Conservation (phyloP, 331 rosid genomes). For the Pyrus hybrid region DNA sequence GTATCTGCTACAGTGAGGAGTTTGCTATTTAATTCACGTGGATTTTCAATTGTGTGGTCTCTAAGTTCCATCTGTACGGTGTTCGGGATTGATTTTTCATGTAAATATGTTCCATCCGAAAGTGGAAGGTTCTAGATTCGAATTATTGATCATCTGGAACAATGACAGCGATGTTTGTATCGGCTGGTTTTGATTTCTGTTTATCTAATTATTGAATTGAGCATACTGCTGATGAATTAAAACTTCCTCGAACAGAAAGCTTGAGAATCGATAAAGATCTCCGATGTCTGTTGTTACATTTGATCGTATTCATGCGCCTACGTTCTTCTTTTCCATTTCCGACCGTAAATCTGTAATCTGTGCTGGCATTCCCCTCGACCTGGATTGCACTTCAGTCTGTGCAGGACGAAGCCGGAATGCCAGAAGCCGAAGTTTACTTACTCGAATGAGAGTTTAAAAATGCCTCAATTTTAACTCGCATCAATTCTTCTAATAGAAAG, state of each 20-base stretch:
- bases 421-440: too few relatives aligned
- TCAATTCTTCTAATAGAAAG: background rate
- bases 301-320: background rate
- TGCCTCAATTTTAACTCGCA: too few relatives aligned
- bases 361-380: background rate
- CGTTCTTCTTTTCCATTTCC: background rate
- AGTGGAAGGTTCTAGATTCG: conserved; percentile 39
- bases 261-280: background rate
- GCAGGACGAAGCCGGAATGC: background rate
- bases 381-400: background rate
- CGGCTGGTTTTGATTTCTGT: conserved; percentile 32
- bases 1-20: conserved; percentile 45
- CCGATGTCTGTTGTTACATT: background rate
- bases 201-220: conserved; percentile 27
- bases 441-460: too few relatives aligned
- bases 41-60: conserved; percentile 20
- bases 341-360: background rate
- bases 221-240: conserved; percentile 16
- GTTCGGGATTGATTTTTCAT: conserved; percentile 27
- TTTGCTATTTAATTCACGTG: conserved; percentile 2
- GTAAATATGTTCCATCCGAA: conserved; percentile 50
- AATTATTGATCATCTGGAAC: conserved; percentile 10
- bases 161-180: background rate
- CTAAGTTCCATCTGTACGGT: conserved; percentile 31
- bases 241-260: background rate